Base-by-base conservation (phyloP, 208 protist genomes). In the Tritrichomonas musculus region DNA sequence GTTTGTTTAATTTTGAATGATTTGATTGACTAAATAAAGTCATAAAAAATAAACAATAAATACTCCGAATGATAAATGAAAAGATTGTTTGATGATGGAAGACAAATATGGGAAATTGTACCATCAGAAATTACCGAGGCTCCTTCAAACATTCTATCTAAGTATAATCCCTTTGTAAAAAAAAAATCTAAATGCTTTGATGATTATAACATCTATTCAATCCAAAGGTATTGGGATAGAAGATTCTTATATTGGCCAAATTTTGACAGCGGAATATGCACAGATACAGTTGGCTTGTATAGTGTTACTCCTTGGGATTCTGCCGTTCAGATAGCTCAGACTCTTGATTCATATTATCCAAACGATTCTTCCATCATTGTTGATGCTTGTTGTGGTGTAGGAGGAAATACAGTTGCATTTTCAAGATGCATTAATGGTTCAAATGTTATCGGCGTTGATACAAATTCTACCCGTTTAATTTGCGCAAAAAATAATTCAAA, bases 181-280 rank as follows among this genome's bases (percentile, higher is more conserved):
- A n/a, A n/a, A n/a, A n/a, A n/a, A n/a, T n/a, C n/a, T n/a, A n/a
- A n/a, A n/a, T n/a, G n/a, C n/a, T n/a, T n/a, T n/a, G 53, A 60
- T 5, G 53, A 60, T 5, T 60, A 60, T 60, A n/a, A 72, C 25
- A 33, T 72, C 3, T 72, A 72, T 72, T 72, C 65, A 9, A 25
- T 72, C n/a, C 14, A 72, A 22, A 72, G 65, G n/a, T 72, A 72
- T 72, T 72, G 65, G 65, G n/a, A 72, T 72, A 72, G 65, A 72
- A 72, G 65, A 72, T 72, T 36, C n/a, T 5, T 33, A 72, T 72
- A 33, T n/a, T 72, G 65, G 65, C 65, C 65, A 33, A 72, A 72
- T 72, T 72, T 72, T 72, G 8, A 11, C 5, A 33, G n/a, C n/a
- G 65, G 65, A 36, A 72, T 72, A 5, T 22, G 14, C 30, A 72